Evolutionary conservation across 495 filamentous ascomycete genomes (phyloP).

Genomic region (Penicillium cataractarum): DNA sequence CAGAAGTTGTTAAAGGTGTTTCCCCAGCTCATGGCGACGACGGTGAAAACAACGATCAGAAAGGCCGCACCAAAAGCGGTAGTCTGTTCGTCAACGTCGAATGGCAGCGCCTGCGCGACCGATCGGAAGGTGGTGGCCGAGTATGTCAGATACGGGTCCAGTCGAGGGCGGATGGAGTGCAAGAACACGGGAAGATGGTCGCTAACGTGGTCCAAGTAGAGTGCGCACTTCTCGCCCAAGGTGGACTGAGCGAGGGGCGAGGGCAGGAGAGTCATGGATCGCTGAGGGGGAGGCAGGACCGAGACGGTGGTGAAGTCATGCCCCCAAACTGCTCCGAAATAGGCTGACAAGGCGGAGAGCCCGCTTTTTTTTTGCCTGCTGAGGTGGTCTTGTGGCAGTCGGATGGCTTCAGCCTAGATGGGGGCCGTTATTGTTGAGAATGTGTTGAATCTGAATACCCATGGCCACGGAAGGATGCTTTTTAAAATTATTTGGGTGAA

Average conservation of each 20-base stretch:
- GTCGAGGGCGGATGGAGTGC: slow-evolving; percentile 42
- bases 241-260: slow-evolving; percentile 51
- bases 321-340: slow-evolving; percentile 15
- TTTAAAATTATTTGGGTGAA: not conserved
- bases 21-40: slow-evolving; percentile 66
- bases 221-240: slow-evolving; percentile 51
- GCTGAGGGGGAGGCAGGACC: slow-evolving; percentile 19
- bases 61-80: slow-evolving; percentile 36
- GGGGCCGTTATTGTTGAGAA: not conserved
- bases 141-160: slow-evolving; percentile 39
- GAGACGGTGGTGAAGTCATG: slow-evolving; percentile 29
- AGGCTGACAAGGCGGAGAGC: slow-evolving; percentile 40
- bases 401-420: not conserved
- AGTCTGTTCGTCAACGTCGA: slow-evolving; percentile 31
- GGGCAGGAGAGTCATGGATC: slow-evolving; percentile 46
- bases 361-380: slow-evolving; percentile 30
- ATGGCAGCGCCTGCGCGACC: slow-evolving; percentile 33
- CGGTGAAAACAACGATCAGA: slow-evolving; percentile 48
- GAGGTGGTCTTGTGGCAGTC: slow-evolving; percentile 3
- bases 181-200: slow-evolving; percentile 56
- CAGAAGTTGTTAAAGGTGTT: slow-evolving; percentile 56
- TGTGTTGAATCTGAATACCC: not conserved
- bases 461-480: not conserved
- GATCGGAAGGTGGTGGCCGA: slow-evolving; percentile 45
- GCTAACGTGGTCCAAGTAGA: slow-evolving; percentile 57